A percentile compares a stretch with the other conserved stretches of the same genome.
Conservation (phyloP, 805 yeast species). For the Sugiyamaella americana region DNA sequence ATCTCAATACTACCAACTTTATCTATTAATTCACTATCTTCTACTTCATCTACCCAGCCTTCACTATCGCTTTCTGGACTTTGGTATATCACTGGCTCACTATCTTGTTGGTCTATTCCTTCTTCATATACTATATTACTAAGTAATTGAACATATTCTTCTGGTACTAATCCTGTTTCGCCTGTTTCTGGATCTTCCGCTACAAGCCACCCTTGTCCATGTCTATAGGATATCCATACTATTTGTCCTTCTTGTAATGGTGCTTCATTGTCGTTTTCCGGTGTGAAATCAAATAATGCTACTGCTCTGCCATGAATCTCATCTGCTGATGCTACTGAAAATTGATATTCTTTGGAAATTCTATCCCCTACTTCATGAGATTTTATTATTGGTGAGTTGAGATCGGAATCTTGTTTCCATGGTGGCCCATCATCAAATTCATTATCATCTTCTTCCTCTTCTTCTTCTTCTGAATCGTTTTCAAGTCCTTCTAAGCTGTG, state of each 20-base stretch:
- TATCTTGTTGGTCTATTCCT: neutral
- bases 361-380: constrained; percentile 18
- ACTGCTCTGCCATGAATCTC: constrained; percentile 62
- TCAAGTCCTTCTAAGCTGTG: constrained; percentile 14
- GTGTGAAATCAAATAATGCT: constrained; percentile 82
- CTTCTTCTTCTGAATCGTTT: constrained; percentile 12
- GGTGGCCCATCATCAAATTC: constrained; percentile 33
- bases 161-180: constrained; percentile 90
- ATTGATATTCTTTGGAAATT: constrained; percentile 22
- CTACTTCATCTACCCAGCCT: constrained; percentile 27
- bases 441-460: constrained; percentile 17
- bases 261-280: constrained; percentile 93
- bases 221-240: constrained; percentile 80
- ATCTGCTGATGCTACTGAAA: constrained; percentile 29
- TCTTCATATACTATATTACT: constrained; percentile 8
- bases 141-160: constrained; percentile 68
- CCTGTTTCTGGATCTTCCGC: constrained; percentile 72
- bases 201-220: constrained; percentile 98
- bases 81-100: constrained; percentile 15
- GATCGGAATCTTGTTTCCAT: constrained; percentile 33
- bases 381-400: constrained; percentile 25
- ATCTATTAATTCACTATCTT: too few species aligned
- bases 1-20: too few species aligned
- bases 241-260: constrained; percentile 71
- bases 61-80: constrained; percentile 26